Base-by-base conservation (phyloP, 2,329 filamentous ascomycete genomes). In the Cladosporium cucumerinum region DNA sequence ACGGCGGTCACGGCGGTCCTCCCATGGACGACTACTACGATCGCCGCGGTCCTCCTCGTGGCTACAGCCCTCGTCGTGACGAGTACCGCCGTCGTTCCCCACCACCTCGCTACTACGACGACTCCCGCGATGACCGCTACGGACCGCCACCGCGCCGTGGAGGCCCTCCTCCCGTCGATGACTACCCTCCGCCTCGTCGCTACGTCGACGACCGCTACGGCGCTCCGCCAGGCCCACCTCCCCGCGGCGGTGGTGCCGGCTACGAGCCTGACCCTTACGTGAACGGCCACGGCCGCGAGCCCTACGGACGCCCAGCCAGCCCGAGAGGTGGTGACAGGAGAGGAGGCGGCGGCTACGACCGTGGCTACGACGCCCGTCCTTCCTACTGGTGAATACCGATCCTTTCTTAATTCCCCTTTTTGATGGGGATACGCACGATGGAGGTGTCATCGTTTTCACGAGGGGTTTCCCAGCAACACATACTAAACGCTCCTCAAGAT, bases 71-170 rank as follows among this genome's bases (percentile, higher is more conserved):
- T 68, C 89, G 90, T 69, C 87, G 90, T 70, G 88, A 90, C 67
- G 88, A 90, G 69, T 97, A 97, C 79, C 93, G 94, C 76, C 92
- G 96, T 74, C 89, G 93, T 72, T 94, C 92, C 74, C 84, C 92
- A 73, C 84, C 85, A 55, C 90, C 90, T 65, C 89, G 92, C 71
- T 96, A 97, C 80, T 96, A 97, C 79, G 91, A 94, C 69, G 87
- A 90, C 72, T 86, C 89, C 58, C 93, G 93, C 74, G 89, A 92
- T 65, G 92, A 80, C 66, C 79, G 80, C 66, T 81, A 81, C 67
- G 80, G 91, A 64, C 71, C 70, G 26, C 90, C 90, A 52, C 89
- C 90, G 69, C 89, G 89, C 69, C 63, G 63, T 32, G 36, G 61
- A 23, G 84, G 85, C 69, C 83, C 82, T 25, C 88, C 90, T 52